These are phyloP conservation scores for Neospora caninum DNA, from an alignment of 169 alveolate genomes.

Conservation along the genomic window DNA sequence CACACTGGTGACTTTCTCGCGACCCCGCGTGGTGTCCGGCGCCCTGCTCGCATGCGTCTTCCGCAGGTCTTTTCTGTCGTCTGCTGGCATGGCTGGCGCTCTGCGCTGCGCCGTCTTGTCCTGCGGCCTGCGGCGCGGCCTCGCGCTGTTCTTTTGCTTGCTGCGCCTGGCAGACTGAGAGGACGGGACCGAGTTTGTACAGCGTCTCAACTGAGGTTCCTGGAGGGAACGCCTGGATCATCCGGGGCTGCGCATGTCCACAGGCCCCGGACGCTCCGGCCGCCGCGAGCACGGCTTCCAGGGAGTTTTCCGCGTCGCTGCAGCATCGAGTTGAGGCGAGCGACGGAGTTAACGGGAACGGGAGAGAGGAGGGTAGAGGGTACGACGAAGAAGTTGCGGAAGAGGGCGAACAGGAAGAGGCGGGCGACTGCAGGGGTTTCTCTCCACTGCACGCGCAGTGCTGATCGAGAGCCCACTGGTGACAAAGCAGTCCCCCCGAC, in stretches of 20 bases:
- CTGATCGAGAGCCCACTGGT: neutral
- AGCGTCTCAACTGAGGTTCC: neutral
- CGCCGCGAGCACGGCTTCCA: conserved; percentile 1
- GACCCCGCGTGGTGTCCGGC: neutral
- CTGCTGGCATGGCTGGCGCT: neutral
- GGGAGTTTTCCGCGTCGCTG: conserved; percentile 25
- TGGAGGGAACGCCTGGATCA: conserved; percentile 7
- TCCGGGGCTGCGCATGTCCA: conserved; percentile 14
- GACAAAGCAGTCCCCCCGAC: neutral
- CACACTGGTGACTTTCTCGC: neutral
- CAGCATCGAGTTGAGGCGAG: conserved; percentile 26
- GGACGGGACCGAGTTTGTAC: neutral
- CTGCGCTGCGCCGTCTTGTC: neutral
- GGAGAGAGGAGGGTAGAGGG: neutral
- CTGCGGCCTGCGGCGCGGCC: neutral
- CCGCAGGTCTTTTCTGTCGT: neutral
- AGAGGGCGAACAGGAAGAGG: neutral
- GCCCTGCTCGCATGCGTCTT: too few species aligned
- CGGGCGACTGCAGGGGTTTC: neutral
- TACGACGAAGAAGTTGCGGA: neutral
- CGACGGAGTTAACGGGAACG: neutral
- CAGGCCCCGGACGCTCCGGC: neutral
- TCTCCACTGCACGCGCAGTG: neutral
- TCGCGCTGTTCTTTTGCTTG: conserved; percentile 28
- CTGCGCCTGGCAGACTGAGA: conserved; percentile 23